A percentile compares a stretch with the other conserved stretches of the same genome.
phyloP scores from a whole-genome alignment of 495 filamentous ascomycete species.

The Tetracladium marchalianum region DNA sequence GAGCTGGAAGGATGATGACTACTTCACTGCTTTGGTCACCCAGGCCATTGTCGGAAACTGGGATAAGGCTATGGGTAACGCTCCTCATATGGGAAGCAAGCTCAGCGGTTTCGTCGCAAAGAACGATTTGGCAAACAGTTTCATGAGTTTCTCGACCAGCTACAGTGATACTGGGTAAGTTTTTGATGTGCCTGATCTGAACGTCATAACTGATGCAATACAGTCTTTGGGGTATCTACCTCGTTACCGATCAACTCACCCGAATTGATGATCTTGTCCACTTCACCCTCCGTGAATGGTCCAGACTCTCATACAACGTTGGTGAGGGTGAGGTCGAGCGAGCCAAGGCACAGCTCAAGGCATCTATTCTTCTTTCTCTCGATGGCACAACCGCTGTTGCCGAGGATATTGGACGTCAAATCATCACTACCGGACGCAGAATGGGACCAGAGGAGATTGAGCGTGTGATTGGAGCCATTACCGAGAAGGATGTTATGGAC shows the following conservation, averaged over 20 bases:
- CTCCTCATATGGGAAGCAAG: slow-evolving; percentile 93
- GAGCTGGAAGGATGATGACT: slow-evolving; percentile 97
- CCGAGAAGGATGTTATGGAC: slow-evolving; percentile 93
- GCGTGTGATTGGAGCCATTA: slow-evolving; percentile 73
- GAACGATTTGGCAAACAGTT: slow-evolving; percentile 92
- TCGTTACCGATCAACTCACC: slow-evolving; percentile 82
- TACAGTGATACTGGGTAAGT: slow-evolving; percentile 97
- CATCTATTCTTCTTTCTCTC: slow-evolving; percentile 89
- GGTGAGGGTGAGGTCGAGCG: slow-evolving; percentile 88
- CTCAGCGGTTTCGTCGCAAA: slow-evolving; percentile 88
- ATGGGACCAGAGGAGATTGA: slow-evolving; percentile 92
- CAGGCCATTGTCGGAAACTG: slow-evolving; percentile 99
- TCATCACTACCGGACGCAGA: slow-evolving; percentile 90
- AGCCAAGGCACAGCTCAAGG: slow-evolving; percentile 98
- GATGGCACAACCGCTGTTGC: slow-evolving; percentile 96
- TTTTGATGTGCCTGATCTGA: not conserved
- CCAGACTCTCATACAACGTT: slow-evolving; percentile 78
- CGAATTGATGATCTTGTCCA: slow-evolving; percentile 90
- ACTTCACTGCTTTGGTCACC: slow-evolving; percentile 94
- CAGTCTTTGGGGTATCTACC: slow-evolving; percentile 99
- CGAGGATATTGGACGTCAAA: slow-evolving; percentile 97
- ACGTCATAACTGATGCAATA: slow-evolving; percentile 11
- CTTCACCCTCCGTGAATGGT: slow-evolving; percentile 98
- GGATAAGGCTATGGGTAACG: slow-evolving; percentile 97
- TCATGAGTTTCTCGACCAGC: slow-evolving; percentile 99